Evolutionary conservation across 164 flowering plant species (phyloP).

Genomic region (Tetrastigma voinierianum): DNA sequence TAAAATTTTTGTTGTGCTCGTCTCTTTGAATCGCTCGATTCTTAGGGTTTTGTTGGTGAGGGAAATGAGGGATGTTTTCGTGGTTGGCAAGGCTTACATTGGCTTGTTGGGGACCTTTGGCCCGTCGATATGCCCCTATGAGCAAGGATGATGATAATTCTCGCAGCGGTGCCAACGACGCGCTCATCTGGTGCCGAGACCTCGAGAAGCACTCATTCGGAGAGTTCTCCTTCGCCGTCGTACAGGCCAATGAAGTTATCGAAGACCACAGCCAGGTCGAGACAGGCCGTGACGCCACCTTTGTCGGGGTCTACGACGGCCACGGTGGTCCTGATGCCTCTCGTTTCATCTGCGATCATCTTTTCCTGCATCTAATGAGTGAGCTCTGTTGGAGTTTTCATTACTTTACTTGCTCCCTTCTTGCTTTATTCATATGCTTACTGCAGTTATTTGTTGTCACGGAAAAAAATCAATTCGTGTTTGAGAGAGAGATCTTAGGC

Average conservation of each 20-base stretch:
- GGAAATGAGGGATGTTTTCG: constrained; percentile 88
- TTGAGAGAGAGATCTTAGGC: too few relatives aligned
- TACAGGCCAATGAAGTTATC: constrained; percentile 69
- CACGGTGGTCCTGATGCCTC: constrained; percentile 86
- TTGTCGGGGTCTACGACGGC: constrained; percentile 87
- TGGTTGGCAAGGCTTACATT: constrained; percentile 52
- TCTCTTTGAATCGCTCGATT: background rate
- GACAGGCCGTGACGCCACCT: constrained; percentile 49
- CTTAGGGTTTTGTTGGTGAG: constrained; percentile 12
- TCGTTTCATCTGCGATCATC: constrained; percentile 49
- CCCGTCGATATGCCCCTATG: constrained; percentile 65
- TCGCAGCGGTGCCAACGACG: constrained; percentile 2
- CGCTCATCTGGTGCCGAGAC: constrained; percentile 60
- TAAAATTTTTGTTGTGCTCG: background rate
- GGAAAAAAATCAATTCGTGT: too few relatives aligned
- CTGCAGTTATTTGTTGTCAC: background rate
- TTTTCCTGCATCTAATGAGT: constrained; percentile 59
- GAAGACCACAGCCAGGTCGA: constrained; percentile 92
- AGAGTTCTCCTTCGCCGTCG: constrained; percentile 77
- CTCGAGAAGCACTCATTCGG: constrained; percentile 62
- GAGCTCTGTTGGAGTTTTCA: constrained; percentile 12
- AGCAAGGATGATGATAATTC: constrained; percentile 50
- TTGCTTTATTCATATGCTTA: background rate
- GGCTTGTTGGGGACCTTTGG: constrained; percentile 55
- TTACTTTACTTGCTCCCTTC: constrained; percentile 1